Evolutionary conservation across 305 asterid genomes (phyloP).

Genomic region (Stenogyne calaminthoides): DNA sequence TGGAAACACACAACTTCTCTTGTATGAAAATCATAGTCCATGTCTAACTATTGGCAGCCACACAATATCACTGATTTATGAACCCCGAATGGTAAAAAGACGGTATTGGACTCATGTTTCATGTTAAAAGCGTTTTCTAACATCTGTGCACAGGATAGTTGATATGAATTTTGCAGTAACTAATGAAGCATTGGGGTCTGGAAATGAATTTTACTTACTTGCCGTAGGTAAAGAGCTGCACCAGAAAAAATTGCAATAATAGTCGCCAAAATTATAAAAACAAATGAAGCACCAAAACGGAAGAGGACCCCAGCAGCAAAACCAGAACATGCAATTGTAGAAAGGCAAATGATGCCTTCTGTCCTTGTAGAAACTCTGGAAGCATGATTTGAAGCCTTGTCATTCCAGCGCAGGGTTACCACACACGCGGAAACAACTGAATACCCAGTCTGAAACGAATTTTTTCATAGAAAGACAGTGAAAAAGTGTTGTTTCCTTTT

Average conservation of each 20-base stretch:
- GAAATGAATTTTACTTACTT: slow-evolving; percentile 48
- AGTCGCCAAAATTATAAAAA: slow-evolving; percentile 51
- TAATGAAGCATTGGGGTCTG: neutral
- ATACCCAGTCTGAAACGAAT: slow-evolving; percentile 73
- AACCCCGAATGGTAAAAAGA: no score
- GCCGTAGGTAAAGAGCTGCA: slow-evolving; percentile 71
- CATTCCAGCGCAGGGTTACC: slow-evolving; percentile 77
- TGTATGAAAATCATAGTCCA: no score
- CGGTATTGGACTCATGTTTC: no score
- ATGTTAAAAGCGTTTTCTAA: no score
- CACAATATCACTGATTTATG: no score
- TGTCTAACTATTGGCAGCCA: no score
- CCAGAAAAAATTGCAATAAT: slow-evolving; percentile 59
- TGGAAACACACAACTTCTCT: no score
- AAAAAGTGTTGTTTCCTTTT: neutral
- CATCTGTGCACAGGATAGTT: no score
- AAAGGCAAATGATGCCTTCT: slow-evolving; percentile 71
- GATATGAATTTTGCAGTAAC: neutral
- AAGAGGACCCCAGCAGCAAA: slow-evolving; percentile 75
- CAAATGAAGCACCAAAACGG: slow-evolving; percentile 63
- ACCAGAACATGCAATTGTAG: slow-evolving; percentile 59
- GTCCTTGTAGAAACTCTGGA: slow-evolving; percentile 53
- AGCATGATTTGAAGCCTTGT: slow-evolving; percentile 47
- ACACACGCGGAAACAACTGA: slow-evolving; percentile 90
- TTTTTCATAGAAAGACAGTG: slow-evolving; percentile 11